These are phyloP conservation scores for Pelargonium cotyledonis DNA, from an alignment of 441 rosid genomes.

Conservation along the genomic window DNA sequence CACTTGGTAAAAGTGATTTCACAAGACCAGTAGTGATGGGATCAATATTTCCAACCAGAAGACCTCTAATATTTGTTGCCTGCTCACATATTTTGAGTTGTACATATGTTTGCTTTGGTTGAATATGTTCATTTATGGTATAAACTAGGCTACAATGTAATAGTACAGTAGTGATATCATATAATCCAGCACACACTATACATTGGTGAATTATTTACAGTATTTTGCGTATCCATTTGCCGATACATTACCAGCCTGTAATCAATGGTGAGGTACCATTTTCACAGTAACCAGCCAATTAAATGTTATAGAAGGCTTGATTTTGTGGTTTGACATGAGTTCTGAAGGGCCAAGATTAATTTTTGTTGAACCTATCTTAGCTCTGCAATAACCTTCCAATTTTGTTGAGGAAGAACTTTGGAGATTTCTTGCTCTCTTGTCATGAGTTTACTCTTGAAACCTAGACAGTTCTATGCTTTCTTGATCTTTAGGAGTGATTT, in stretches of 20 bases:
- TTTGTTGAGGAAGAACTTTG: background rate
- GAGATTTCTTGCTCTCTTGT: background rate
- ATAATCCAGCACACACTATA: background rate
- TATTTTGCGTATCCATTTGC: background rate
- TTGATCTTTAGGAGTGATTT: background rate
- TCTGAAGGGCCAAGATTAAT: too few species aligned
- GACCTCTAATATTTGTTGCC: background rate
- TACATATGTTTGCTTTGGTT: background rate
- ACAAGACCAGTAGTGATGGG: background rate
- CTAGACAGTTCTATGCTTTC: background rate
- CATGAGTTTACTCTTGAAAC: background rate
- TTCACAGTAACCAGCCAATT: background rate
- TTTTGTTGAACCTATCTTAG: too few species aligned
- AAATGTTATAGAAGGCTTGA: too few species aligned
- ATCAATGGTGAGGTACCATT: background rate
- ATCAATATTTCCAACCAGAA: background rate
- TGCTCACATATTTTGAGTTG: background rate
- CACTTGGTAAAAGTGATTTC: background rate
- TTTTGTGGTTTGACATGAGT: too few species aligned
- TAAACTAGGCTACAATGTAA: background rate
- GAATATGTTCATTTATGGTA: background rate
- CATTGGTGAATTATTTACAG: background rate
- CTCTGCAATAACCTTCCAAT: too few species aligned
- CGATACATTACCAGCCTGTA: background rate
- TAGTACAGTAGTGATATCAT: background rate